phyloP scores from a whole-genome alignment of 108 stramenopile species.

The Phaeodactylum tricornutum region DNA sequence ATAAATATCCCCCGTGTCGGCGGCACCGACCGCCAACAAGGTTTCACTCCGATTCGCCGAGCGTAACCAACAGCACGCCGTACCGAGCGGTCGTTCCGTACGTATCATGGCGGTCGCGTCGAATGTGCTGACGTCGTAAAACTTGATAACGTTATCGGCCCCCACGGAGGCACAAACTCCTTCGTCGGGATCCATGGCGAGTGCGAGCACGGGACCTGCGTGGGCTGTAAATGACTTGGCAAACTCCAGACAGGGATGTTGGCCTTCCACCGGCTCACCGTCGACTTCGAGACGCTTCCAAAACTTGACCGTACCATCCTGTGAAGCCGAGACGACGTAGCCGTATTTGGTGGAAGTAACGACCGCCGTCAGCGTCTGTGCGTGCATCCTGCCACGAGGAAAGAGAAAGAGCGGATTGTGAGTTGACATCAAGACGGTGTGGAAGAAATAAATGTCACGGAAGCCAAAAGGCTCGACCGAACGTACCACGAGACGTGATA shows the following conservation, averaged over 20 bases:
- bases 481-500: no score
- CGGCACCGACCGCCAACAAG: slow-evolving; percentile 22
- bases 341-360: slow-evolving; percentile 62
- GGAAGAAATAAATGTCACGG: no score
- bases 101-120: slow-evolving; percentile 29
- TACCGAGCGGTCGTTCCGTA: slow-evolving; percentile 19
- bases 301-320: slow-evolving; percentile 96
- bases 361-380: slow-evolving; percentile 72
- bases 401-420: no score
- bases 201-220: slow-evolving; percentile 46
- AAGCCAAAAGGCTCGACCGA: no score
- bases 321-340: slow-evolving; percentile 81
- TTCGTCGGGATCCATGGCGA: slow-evolving; percentile 68
- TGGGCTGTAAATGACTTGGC: slow-evolving; percentile 96
- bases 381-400: no score
- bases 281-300: slow-evolving; percentile 86
- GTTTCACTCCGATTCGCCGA: slow-evolving; percentile 19
- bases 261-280: slow-evolving; percentile 1
- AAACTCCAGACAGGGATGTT: slow-evolving; percentile 81
- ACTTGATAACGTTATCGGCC: slow-evolving; percentile 80
- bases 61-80: slow-evolving; percentile 35
- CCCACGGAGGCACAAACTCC: slow-evolving; percentile 72
- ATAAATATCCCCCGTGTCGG: not conserved
- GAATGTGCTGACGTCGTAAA: slow-evolving; percentile 94
- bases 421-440: no score